Base-by-base conservation (phyloP, 2,329 filamentous ascomycete species). In the Diaporthe velutina region DNA sequence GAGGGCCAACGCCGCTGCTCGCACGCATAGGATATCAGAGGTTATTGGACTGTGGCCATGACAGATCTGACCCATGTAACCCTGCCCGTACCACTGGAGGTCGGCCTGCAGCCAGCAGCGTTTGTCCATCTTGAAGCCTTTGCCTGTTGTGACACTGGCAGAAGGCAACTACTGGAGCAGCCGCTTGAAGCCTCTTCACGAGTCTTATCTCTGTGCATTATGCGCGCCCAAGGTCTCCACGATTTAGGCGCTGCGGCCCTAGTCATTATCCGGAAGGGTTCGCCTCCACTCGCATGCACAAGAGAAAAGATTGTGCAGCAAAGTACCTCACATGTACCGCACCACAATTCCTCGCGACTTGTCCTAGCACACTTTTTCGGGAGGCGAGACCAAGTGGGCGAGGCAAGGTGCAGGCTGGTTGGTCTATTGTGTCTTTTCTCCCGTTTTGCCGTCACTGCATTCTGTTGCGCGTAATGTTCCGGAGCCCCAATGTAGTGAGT, bases 201-300 rank as follows among this genome's bases (percentile, higher is more conserved):
- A 40, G 64, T 28, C 48, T 68, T 68, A 68, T 68, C 64, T 68
- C 45, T 67, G 30, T 28, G 64, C 45, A 54, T 30, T 67, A 45
- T 67, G 64, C 30, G 33, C 45, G 33, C 64, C 33, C 64, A 30
- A 67, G 30, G 64, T 52, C 64, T 40, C 64, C 45, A 68, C 64
- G 68, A 52, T 74, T 58, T 71, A 54, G 54, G 66, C 55, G 38
- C 35, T 60, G 66, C 66, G 72, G 60, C 55, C 73, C 66, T 71
- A 42, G 66, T 71, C 73, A 60, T 45, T 52, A 38, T 40, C 60
- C 55, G 45, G 38, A 45, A 57, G 57, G 25, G 54, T 73, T 75
- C 50, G 42, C 33, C 74, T 70, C 74, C 70, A 75, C 74, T 45
- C 64, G 48, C 66, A 54, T 73, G 68, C 58, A 73, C 74, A 75